A percentile compares a stretch with the other conserved stretches of the same genome.
Evolutionary conservation across 257 asterid genomes (phyloP).

Genomic region (Solanum medicagineum): DNA sequence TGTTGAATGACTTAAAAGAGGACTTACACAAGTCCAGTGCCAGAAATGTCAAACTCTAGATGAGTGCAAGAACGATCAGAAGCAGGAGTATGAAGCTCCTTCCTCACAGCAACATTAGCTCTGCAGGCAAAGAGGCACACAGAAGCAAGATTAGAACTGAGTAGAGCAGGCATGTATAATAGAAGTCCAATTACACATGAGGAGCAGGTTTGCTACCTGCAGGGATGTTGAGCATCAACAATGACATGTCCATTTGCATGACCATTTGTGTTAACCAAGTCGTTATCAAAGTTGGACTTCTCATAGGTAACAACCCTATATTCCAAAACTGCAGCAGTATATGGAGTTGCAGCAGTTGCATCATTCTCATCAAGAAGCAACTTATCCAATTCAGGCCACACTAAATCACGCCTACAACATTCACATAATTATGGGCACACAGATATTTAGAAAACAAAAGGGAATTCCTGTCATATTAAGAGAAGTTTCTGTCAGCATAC

Average conservation of each 20-base stretch:
- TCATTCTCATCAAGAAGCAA: conserved; percentile 59
- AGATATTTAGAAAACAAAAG: not conserved
- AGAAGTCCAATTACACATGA: not conserved
- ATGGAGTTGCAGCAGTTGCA: conserved; percentile 63
- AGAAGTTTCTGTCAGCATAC: conserved; percentile 17
- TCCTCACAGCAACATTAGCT: conserved; percentile 68
- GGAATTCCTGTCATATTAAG: not conserved
- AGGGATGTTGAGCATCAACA: conserved; percentile 91
- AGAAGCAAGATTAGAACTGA: conserved; percentile 3
- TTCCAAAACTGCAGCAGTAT: conserved; percentile 87
- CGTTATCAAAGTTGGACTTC: conserved; percentile 29
- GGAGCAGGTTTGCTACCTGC: conserved; percentile 33
- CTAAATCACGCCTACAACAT: conserved; percentile 59
- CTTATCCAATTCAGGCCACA: conserved; percentile 94
- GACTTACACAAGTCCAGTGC: conserved; percentile 78
- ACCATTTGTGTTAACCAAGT: conserved; percentile 30
- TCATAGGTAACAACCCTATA: conserved; percentile 76
- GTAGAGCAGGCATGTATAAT: not conserved
- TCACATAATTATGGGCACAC: not conserved
- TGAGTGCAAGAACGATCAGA: conserved; percentile 98
- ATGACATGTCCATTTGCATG: conserved; percentile 46
- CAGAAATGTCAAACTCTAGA: conserved; percentile 89
- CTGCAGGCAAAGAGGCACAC: conserved; percentile 23
- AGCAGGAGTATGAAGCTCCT: conserved; percentile 84
- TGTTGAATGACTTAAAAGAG: not conserved